phyloP scores from a whole-genome alignment of 192 early-diverging fungal species.

The Backusella australiensis region DNA sequence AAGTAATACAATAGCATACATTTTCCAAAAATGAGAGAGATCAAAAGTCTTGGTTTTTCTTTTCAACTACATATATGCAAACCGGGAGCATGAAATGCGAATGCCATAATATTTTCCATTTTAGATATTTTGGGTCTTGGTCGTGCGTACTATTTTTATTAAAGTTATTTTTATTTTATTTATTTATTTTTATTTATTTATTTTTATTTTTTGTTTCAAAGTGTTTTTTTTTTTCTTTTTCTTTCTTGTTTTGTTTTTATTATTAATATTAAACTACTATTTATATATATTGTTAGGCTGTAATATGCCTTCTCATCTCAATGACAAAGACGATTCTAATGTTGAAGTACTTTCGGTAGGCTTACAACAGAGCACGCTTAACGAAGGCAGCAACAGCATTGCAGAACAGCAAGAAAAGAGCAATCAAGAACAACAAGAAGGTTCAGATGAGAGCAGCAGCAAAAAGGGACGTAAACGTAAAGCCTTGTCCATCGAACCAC shows the following conservation, averaged over 20 bases:
- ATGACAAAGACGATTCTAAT: neutral
- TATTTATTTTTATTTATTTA: slow-evolving; percentile 2
- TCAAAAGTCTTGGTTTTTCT: too few relatives aligned
- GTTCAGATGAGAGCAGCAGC: neutral
- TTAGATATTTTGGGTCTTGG: neutral
- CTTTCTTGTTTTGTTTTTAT: neutral
- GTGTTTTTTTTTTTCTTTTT: neutral
- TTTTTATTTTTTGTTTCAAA: neutral
- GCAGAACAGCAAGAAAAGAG: neutral
- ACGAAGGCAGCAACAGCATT: neutral
- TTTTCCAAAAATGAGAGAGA: too few relatives aligned
- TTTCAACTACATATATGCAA: neutral
- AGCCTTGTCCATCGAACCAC: neutral
- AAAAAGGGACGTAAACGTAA: slow-evolving; percentile 8
- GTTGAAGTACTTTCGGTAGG: slow-evolving; percentile 6
- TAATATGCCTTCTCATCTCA: slow-evolving; percentile 8
- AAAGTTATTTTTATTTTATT: slow-evolving; percentile 1
- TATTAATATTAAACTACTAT: neutral
- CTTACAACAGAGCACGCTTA: neutral
- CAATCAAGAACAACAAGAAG: neutral
- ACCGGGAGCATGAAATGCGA: neutral
- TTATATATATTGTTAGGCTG: neutral
- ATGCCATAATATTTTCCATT: neutral
- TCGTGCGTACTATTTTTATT: neutral
- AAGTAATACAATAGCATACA: too few relatives aligned